Base-by-base conservation (phyloP, 768 basidiomycete species). In the Melanogaster broomeanus region DNA sequence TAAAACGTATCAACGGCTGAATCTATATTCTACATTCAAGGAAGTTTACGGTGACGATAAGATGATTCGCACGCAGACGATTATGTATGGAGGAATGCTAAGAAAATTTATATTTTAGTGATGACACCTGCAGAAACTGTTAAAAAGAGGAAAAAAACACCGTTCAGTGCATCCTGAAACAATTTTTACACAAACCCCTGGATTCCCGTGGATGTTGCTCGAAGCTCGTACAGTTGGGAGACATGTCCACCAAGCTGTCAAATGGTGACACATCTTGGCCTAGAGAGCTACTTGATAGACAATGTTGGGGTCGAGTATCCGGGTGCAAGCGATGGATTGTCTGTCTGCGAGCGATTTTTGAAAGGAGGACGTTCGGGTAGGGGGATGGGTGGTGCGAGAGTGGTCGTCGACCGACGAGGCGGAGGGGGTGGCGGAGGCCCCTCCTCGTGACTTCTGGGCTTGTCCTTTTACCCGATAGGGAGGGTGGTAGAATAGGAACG, bases 181-280 rank as follows among this genome's bases (percentile, higher is more conserved):
- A 90, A 56, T 82, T 84, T 55, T 74, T 82, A 67, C 87, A 87
- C 70, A 81, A 74, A 7, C 85, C 84, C 61, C 77, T 76, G 41
- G 76, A n/a, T n/a, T 87, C 84, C 71, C 84, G 83, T 38, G 81
- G 81, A 62, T 83, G 83, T 69, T 87, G 84, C 61, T 79, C 79
- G 67, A 88, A 87, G 41, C 77, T 73, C 21, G 55, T 63, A 60
- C 87, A 86, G 10, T 68, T 72, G 19, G 56, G 58, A 21, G 71
- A 67, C 34, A 79, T 64, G 55, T 87, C 84, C 27, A 72, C 70
- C 34, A 77, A 72, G 59, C 84, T 87, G 58, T 87, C 85, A 53
- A 88, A 88, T 21, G 87, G 84, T 42, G 85, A 85, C 31, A 72
- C 67, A 51, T 82, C 76, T 49, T 77, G 73, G 15, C 62, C 64